These are phyloP conservation scores for Alloteropsis angusta DNA, from an alignment of 202 grass and related monocot species.

Conservation along the genomic window DNA sequence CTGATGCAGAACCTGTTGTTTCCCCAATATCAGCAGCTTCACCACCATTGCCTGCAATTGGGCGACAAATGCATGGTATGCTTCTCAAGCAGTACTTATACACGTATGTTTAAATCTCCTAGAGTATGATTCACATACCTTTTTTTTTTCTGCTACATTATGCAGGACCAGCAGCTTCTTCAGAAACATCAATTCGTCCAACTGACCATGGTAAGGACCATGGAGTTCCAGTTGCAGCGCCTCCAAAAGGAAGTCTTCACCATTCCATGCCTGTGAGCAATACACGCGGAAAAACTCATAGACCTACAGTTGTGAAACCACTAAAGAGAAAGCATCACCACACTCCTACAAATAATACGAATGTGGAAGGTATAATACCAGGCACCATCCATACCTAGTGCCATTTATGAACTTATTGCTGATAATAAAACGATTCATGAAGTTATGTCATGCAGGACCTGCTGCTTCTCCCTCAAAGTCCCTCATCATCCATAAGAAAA, in stretches of 20 bases:
- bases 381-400: not conserved
- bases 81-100: conserved; percentile 7
- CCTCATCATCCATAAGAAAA: conserved; percentile 33
- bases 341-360: conserved; percentile 30
- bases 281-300: conserved; percentile 27
- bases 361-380: conserved; percentile 38
- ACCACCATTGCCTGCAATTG: conserved; percentile 26
- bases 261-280: conserved; percentile 32
- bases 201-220: conserved; percentile 28
- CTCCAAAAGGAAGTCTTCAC: conserved; percentile 28
- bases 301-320: conserved; percentile 32
- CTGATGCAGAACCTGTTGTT: conserved; percentile 21
- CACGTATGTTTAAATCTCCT: not conserved
- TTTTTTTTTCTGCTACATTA: conserved; percentile 17
- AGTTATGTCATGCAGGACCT: conserved; percentile 35
- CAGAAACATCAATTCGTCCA: conserved; percentile 22
- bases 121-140: not conserved
- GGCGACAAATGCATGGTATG: not conserved
- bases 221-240: conserved; percentile 31
- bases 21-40: conserved; percentile 19
- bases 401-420: not conserved
- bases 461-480: conserved; percentile 33
- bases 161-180: conserved; percentile 35
- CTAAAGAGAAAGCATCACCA: conserved; percentile 29
- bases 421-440: conserved; percentile 26